Conservation (phyloP, 257 asterid species). For the Leptodermis oblonga region DNA sequence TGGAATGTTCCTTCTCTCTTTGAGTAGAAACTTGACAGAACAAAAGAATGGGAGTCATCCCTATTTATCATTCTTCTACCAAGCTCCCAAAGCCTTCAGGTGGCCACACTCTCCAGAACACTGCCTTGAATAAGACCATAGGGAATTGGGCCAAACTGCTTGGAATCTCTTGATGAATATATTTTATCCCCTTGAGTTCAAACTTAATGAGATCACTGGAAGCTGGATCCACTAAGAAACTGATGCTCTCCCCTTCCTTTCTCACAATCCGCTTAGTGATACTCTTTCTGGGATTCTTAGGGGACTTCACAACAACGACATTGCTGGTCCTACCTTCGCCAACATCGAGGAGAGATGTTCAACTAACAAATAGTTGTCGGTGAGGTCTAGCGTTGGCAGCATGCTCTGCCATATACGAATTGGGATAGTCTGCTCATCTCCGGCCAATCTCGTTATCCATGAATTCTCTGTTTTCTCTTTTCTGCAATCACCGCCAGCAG, state of each 20-base stretch:
- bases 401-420: constrained; percentile 70
- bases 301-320: constrained; percentile 68
- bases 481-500: neutral
- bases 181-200: constrained; percentile 97
- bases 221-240: constrained; percentile 60
- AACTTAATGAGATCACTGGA: constrained; percentile 42
- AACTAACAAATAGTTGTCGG: constrained; percentile 77
- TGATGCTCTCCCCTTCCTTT: constrained; percentile 68
- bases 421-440: constrained; percentile 34
- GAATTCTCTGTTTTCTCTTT: neutral
- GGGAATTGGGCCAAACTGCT: constrained; percentile 80
- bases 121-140: constrained; percentile 72
- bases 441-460: neutral
- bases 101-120: constrained; percentile 87
- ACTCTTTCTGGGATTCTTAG: constrained; percentile 72
- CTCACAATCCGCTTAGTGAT: constrained; percentile 79
- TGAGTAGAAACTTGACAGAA: neutral
- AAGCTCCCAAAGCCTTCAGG: constrained; percentile 71
- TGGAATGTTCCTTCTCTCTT: neutral
- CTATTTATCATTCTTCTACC: constrained; percentile 28
- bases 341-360: constrained; percentile 71
- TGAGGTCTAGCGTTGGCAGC: constrained; percentile 80
- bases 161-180: constrained; percentile 67
- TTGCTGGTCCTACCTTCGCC: constrained; percentile 70
- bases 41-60: neutral